Evolutionary conservation across 352 stramenopile species (phyloP).

Genomic region (Phytophthora aleatoria): DNA sequence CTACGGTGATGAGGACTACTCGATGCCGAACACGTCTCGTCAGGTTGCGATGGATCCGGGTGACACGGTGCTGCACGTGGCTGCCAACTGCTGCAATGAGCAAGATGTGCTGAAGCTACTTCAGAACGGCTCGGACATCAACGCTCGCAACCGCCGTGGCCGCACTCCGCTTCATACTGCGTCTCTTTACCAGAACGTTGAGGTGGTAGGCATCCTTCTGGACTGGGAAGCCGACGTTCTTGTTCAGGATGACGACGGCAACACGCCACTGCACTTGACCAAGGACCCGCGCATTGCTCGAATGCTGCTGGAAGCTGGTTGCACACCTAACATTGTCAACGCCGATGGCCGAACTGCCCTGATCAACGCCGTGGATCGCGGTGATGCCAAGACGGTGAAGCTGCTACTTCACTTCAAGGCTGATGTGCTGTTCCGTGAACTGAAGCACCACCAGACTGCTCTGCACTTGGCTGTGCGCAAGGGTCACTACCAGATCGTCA

Average conservation of each 20-base stretch:
- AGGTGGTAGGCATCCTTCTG: constrained; percentile 81
- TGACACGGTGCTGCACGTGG: constrained; percentile 87
- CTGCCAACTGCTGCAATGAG: constrained; percentile 86
- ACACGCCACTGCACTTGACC: constrained; percentile 84
- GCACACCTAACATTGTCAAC: constrained; percentile 86
- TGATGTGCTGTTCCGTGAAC: constrained; percentile 85
- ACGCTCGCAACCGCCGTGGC: constrained; percentile 77
- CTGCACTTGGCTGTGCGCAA: constrained; percentile 84
- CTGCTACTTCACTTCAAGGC: constrained; percentile 80
- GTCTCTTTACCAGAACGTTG: constrained; percentile 79
- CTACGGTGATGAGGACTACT: constrained; percentile 57
- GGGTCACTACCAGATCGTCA: constrained; percentile 86
- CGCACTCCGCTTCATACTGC: constrained; percentile 85
- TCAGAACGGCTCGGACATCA: constrained; percentile 88
- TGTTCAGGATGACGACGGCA: constrained; percentile 81
- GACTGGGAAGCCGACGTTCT: constrained; percentile 84
- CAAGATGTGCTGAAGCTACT: constrained; percentile 86
- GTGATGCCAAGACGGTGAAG: constrained; percentile 78
- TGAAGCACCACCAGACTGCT: constrained; percentile 86
- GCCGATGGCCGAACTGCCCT: constrained; percentile 77
- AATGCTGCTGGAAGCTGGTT: constrained; percentile 84
- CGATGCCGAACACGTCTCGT: constrained; percentile 57
- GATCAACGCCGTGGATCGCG: constrained; percentile 79
- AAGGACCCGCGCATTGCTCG: constrained; percentile 76
- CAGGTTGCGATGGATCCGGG: constrained; percentile 86